Conservation (phyloP, 768 basidiomycete species). For the Lactarius indigo region DNA sequence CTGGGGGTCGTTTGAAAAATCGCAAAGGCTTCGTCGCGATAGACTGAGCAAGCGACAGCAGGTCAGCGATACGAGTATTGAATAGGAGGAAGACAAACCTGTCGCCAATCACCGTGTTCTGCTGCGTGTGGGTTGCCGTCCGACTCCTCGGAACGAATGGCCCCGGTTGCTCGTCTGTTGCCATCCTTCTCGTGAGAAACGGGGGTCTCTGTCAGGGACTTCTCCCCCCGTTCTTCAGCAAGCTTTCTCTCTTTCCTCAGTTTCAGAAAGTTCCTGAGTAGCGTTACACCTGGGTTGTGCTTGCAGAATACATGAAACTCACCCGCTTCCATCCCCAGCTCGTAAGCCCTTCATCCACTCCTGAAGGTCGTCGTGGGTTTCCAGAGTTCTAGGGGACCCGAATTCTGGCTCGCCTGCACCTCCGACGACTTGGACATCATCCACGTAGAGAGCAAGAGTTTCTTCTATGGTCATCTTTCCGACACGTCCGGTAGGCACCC, state of each 20-base stretch:
- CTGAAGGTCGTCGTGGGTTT: slow-evolving; percentile 37
- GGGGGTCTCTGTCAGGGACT: slow-evolving; percentile 11
- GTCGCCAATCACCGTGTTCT: slow-evolving; percentile 12
- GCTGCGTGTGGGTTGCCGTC: neutral
- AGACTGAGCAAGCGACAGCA: neutral
- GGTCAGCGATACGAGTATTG: neutral
- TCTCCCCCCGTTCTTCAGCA: slow-evolving; percentile 2
- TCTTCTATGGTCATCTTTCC: slow-evolving; percentile 38
- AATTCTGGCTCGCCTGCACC: slow-evolving; percentile 44
- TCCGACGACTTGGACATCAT: slow-evolving; percentile 41
- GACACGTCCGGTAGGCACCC: slow-evolving; percentile 44
- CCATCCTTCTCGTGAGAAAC: neutral
- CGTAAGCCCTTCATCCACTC: slow-evolving; percentile 57
- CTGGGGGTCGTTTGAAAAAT: slow-evolving; percentile 13
- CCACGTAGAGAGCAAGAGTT: slow-evolving; percentile 55
- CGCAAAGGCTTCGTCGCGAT: slow-evolving; percentile 11
- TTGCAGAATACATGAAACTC: slow-evolving; percentile 30
- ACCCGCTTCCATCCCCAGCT: slow-evolving; percentile 60
- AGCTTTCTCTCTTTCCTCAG: slow-evolving; percentile 38
- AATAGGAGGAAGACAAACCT: neutral
- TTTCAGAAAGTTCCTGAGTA: slow-evolving; percentile 43
- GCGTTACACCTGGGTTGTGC: slow-evolving; percentile 1
- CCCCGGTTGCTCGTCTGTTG: no score
- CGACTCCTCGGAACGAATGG: neutral
- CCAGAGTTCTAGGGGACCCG: slow-evolving; percentile 49